These are phyloP conservation scores for Mantamonas sphyraenae DNA, from an alignment of 78 protist genomes.

Conservation along the genomic window DNA sequence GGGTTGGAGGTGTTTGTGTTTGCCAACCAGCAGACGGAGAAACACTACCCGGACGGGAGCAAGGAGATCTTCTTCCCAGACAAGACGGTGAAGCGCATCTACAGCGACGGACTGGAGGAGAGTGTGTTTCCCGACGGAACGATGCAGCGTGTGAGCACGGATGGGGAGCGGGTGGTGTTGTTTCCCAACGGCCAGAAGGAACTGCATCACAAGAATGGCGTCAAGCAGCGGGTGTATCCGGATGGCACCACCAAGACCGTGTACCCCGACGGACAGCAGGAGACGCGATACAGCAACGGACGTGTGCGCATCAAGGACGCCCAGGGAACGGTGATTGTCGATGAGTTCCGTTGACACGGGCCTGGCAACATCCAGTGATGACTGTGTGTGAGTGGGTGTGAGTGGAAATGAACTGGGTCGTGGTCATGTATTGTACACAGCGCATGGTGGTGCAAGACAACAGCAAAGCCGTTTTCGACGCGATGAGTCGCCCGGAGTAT, in stretches of 20 bases:
- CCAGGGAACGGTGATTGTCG: too few relatives aligned
- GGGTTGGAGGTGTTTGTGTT: constrained; percentile 9
- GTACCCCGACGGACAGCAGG: background rate
- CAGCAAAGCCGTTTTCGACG: too few relatives aligned
- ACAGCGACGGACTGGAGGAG: constrained; percentile 14
- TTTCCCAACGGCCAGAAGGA: constrained; percentile 24
- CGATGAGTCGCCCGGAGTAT: too few relatives aligned
- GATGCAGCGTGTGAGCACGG: background rate
- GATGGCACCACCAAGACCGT: constrained; percentile 8
- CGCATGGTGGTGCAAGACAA: too few relatives aligned
- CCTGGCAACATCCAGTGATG: too few relatives aligned
- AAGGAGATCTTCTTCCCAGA: constrained; percentile 46
- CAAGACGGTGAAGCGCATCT: constrained; percentile 20
- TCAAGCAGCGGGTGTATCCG: background rate
- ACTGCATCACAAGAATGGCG: background rate
- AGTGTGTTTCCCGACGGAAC: constrained; percentile 35
- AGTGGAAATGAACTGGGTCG: too few relatives aligned
- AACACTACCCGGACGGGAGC: constrained; percentile 19
- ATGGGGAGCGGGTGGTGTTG: constrained; percentile 16
- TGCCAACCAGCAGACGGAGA: constrained; percentile 29
- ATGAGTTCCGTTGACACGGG: too few relatives aligned
- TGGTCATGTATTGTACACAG: too few relatives aligned
- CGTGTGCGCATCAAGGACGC: background rate
- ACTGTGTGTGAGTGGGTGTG: too few relatives aligned
- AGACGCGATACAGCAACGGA: background rate